Conservation (phyloP, 192 early-diverging fungal species). For the Backusella macrospora region DNA sequence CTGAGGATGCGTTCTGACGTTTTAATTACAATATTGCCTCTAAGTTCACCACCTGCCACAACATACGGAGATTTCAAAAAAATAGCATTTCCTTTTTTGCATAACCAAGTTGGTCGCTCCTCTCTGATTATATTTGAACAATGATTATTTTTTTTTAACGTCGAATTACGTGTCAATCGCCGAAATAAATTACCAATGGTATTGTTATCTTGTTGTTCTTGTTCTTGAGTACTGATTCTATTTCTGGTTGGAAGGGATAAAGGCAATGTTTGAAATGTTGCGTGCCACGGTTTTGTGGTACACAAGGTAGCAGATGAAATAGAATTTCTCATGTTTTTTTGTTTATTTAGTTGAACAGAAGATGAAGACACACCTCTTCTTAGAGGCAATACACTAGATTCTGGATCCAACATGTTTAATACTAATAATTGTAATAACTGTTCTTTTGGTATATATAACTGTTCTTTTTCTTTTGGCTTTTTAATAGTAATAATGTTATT, state of each 20-base stretch:
- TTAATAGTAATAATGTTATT: background rate
- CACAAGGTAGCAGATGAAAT: background rate
- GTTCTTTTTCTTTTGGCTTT: background rate
- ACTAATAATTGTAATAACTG: background rate
- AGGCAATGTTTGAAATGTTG: background rate
- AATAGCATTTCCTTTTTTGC: constrained; percentile 20
- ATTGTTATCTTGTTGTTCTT: background rate
- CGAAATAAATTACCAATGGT: constrained; percentile 3
- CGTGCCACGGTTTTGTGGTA: constrained; percentile 6
- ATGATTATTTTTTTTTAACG: background rate
- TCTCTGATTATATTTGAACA: background rate
- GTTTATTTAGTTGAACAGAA: background rate
- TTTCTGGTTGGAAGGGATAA: constrained; percentile 8
- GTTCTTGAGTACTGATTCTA: background rate
- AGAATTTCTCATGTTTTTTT: constrained; percentile 3
- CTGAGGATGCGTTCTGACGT: background rate
- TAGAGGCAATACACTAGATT: background rate
- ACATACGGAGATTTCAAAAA: constrained; percentile 32
- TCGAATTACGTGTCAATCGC: constrained; percentile 14
- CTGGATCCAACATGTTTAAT: background rate
- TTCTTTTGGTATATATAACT: background rate
- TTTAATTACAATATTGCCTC: constrained; percentile 21
- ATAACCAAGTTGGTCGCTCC: constrained; percentile 15
- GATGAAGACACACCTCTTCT: background rate
- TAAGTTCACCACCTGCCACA: constrained; percentile 19